Base-by-base conservation (phyloP, 208 protist genomes). In the Trypanosoma avium region DNA sequence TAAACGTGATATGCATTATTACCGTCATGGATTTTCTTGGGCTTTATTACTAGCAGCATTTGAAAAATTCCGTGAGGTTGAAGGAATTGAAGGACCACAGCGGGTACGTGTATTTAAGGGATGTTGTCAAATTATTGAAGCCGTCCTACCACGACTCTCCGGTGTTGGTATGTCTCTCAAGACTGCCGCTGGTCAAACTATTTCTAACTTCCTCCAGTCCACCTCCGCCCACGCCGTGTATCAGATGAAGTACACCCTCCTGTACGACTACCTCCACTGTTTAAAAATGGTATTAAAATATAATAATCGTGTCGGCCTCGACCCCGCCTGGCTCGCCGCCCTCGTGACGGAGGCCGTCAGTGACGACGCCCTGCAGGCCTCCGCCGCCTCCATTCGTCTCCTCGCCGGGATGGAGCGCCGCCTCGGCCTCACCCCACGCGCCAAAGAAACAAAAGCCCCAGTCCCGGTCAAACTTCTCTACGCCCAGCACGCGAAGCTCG, bases 11-110 rank as follows among this genome's bases (percentile, higher is more conserved):
- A 75, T 95, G 38, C 91, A 88, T 61, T 76, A 92, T 67, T 95
- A 93, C 69, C 86, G 90, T 26, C 86, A 93, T 40, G 90, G 85
- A 56, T 95, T 92, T 67, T 84, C 82, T 4, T 95, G 90, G 87
- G 84, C 72, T 17, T 55, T 95, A 21, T 61, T 95, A 26, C 80
- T 78, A 10, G 80, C 90, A 10, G 79, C 49, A 7, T 78, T 90
- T 48, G 84, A 93, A 50, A 93, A 93, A 65, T 92, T 84, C 57
- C 65, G 74, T 24, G 85, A 95, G 40, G 75, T 92, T 1, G 64
- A 77, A 3, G 82, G 63, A 21, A 33, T 93, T 17, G 77, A 68
- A 30, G 77, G 77, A 9, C 75, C 82, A n/a, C 86, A 92, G 72
- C 81, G 85, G 17, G 86, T 83, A 40, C 80, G 79, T 56, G 77